A percentile compares a stretch with the other conserved stretches of the same genome.
phyloP scores from a whole-genome alignment of 2,329 filamentous ascomycete genomes.

The Diaporthe velutina region DNA sequence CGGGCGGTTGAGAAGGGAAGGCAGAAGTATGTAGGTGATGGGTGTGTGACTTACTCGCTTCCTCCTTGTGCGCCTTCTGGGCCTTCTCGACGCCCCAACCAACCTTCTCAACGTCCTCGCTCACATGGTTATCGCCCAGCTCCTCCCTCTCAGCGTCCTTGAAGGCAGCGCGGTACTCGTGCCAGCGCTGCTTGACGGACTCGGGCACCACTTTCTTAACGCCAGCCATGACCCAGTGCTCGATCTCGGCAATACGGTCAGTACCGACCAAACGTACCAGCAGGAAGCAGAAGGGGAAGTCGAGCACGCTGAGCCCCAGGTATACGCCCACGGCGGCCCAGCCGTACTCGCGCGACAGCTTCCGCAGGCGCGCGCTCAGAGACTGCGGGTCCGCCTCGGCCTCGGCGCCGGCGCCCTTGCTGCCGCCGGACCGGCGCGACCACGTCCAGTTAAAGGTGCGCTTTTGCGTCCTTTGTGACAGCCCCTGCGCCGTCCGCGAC shows the following conservation, averaged over 20 bases:
- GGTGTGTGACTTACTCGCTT: slow-evolving; percentile 76
- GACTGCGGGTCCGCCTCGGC: slow-evolving; percentile 52
- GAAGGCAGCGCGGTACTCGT: slow-evolving; percentile 61
- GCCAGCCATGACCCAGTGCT: slow-evolving; percentile 75
- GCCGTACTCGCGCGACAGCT: slow-evolving; percentile 91
- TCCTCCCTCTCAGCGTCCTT: slow-evolving; percentile 60
- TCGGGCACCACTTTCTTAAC: slow-evolving; percentile 72
- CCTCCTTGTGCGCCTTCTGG: slow-evolving; percentile 69
- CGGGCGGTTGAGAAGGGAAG: too few relatives aligned
- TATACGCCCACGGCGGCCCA: slow-evolving; percentile 97
- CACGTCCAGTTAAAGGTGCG: slow-evolving; percentile 36
- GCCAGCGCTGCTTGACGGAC: slow-evolving; percentile 66
- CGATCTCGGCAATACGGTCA: slow-evolving; percentile 81
- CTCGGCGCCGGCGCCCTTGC: slow-evolving; percentile 14
- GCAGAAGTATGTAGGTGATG: neutral
- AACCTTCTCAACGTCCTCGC: slow-evolving; percentile 63
- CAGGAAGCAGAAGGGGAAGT: slow-evolving; percentile 96
- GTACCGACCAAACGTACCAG: slow-evolving; percentile 86
- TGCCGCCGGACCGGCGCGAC: slow-evolving; percentile 29
- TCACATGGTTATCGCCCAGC: slow-evolving; percentile 57
- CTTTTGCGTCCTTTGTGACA: slow-evolving; percentile 26
- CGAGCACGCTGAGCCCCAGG: slow-evolving; percentile 82
- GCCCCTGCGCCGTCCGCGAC: neutral
- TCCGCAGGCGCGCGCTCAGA: slow-evolving; percentile 80
- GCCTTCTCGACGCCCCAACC: slow-evolving; percentile 75